Evolutionary conservation across 176 grass and related monocot species (phyloP).

Genomic region (Chloris gayana): DNA sequence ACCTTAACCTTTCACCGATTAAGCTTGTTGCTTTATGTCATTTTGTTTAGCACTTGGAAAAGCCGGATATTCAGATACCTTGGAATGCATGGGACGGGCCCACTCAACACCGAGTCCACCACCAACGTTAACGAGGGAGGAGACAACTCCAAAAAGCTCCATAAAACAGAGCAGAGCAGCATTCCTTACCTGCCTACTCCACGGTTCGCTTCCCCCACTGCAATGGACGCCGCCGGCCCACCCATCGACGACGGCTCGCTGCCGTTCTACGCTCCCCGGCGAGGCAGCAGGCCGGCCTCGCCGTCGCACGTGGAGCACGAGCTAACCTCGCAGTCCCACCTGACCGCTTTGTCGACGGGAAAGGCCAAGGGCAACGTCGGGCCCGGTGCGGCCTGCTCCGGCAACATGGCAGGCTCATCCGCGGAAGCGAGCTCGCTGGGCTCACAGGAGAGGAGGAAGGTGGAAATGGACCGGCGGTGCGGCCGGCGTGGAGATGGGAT

Average conservation of each 20-base stretch:
- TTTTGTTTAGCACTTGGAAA: not conserved
- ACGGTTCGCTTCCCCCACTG: not conserved
- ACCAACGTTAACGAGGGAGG: constrained; percentile 27
- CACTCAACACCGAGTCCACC: constrained; percentile 39
- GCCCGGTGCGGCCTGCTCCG: not conserved
- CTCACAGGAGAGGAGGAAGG: constrained; percentile 28
- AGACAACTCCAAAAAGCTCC: constrained; percentile 1
- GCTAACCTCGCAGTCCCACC: constrained; percentile 30
- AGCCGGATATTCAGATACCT: not conserved
- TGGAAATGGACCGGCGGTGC: not conserved
- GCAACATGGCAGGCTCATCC: constrained; percentile 38
- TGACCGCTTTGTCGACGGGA: constrained; percentile 27
- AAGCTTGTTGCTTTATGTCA: not conserved
- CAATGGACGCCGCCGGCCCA: constrained; percentile 53
- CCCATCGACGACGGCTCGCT: constrained; percentile 29
- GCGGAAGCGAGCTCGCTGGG: constrained; percentile 43
- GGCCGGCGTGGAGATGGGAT: constrained; percentile 59
- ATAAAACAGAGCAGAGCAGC: constrained; percentile 29
- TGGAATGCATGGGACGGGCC: not conserved
- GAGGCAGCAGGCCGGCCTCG: constrained; percentile 16
- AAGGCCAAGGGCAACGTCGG: constrained; percentile 26
- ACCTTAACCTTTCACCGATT: no score
- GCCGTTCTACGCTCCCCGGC: constrained; percentile 30
- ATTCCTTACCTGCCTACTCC: not conserved
- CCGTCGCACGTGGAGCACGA: constrained; percentile 48